phyloP scores from a whole-genome alignment of 495 filamentous ascomycete species.

The Tuber calosporum region DNA sequence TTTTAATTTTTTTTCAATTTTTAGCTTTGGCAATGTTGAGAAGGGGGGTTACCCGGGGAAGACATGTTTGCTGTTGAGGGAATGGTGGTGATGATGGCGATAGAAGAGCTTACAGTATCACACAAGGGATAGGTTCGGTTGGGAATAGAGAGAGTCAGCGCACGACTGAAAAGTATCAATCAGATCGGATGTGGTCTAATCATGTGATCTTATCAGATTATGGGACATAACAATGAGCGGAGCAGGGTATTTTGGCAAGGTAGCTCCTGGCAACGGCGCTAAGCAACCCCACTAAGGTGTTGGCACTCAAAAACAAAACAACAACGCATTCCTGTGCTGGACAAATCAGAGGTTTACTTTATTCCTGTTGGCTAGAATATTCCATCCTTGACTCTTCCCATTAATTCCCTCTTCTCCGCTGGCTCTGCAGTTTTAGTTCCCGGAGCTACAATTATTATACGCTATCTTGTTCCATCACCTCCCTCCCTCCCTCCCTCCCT shows the following conservation, averaged over 20 bases:
- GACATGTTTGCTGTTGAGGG: conserved; percentile 20
- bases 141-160: not conserved
- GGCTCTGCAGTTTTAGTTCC: not conserved
- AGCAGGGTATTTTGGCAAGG: conserved; percentile 8
- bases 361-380: not conserved
- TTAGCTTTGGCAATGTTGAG: not conserved
- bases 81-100: not conserved
- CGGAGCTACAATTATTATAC: not conserved
- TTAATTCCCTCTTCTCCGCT: not conserved
- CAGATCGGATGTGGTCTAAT: not conserved
- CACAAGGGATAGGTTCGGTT: too few species aligned
- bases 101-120: not conserved
- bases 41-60: conserved; percentile 23
- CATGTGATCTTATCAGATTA: not conserved
- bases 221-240: not conserved
- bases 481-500: conserved; percentile 1
- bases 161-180: not conserved
- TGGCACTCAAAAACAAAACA: conserved; percentile 21
- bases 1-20: not conserved
- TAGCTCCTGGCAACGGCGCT: conserved; percentile 28
- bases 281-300: not conserved
- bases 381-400: not conserved
- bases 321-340: conserved; percentile 31
- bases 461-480: not conserved
- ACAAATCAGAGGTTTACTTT: conserved; percentile 28